Base-by-base conservation (phyloP, 176 grass and related monocot genomes). In the Cenchrus americanus region DNA sequence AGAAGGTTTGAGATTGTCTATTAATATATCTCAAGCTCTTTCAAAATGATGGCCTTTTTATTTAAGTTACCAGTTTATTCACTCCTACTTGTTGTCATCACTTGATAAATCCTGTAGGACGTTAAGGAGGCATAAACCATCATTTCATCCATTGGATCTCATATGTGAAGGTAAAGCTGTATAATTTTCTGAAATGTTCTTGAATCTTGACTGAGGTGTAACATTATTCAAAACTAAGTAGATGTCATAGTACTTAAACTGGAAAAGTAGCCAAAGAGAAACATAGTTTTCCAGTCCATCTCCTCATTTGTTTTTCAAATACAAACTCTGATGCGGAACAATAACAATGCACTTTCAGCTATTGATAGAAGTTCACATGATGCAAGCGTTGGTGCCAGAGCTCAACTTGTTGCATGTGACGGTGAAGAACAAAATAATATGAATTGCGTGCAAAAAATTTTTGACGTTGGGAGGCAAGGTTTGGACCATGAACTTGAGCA, bases 111-210 rank as follows among this genome's bases (percentile, higher is more conserved):
- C 9, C 5, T 63, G 23, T 63, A 63, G 61, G 61, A 23, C 61
- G 26, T 8, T 30, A 63, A 30, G 61, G 61, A 63, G 62, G 62
- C 26, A 34, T 65, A 34, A 15, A 65, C 27, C 27, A 17, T 34
- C 12, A 27, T 65, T 65, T 32, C 26, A 65, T 30, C 27, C 62
- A 26, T 7, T 30, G 5, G 62, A 15, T 65, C 27, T 34, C 27
- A 65, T 65, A 34, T 65, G 26, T 30, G 62, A 65, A 65, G 62
- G 24, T 65, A 65, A 65, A 65, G 62, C 34, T 65, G 14, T 65
- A 65, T 13, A 30, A 30, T 17, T 65, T 34, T 34, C 27, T 27
- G 8, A 65, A 65, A 65, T 34, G 14, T 14, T 17, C 5, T 34
- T 34, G 27, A 65, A 37, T 37, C 34, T 37, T 37, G 34, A 37